A percentile compares a stretch with the other conserved stretches of the same genome.
Conservation (phyloP, 164 flowering plant genomes). For the Vitis riparia region DNA sequence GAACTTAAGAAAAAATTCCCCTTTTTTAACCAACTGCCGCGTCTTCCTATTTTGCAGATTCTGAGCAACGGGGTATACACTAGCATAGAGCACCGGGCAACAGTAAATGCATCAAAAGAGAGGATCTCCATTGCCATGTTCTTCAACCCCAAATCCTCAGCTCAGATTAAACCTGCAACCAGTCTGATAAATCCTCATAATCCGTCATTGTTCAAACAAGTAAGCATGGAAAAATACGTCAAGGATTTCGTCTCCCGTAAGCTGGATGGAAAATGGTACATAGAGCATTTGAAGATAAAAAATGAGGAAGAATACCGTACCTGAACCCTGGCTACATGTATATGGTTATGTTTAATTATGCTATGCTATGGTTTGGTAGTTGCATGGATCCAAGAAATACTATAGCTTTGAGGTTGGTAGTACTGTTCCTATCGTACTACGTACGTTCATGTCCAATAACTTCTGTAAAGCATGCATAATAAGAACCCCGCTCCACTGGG, state of each 20-base stretch:
- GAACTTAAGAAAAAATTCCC: too few relatives aligned
- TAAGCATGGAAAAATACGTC: constrained; percentile 21
- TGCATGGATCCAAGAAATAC: too few relatives aligned
- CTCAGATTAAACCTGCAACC: constrained; percentile 27
- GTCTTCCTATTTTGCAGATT: constrained; percentile 20
- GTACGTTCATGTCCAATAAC: too few relatives aligned
- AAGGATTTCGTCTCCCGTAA: constrained; percentile 19
- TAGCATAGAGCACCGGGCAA: constrained; percentile 40
- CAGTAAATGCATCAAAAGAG: constrained; percentile 30
- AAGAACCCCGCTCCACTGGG: too few relatives aligned
- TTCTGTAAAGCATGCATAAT: too few relatives aligned
- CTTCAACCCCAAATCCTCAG: constrained; percentile 27
- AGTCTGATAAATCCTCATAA: constrained; percentile 20
- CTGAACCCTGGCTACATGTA: neutral
- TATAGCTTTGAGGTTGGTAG: too few relatives aligned
- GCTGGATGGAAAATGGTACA: constrained; percentile 25
- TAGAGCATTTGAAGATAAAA: constrained; percentile 31
- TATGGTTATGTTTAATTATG: neutral
- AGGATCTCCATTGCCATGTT: constrained; percentile 42
- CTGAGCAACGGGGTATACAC: constrained; percentile 40
- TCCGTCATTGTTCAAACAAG: constrained; percentile 26
- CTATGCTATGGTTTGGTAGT: too few relatives aligned
- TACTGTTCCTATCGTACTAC: too few relatives aligned
- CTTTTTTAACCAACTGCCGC: too few relatives aligned
- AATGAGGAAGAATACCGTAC: constrained; percentile 10